These are phyloP conservation scores for Mycena citricolor DNA, from an alignment of 1,284 basidiomycete species.

Conservation along the genomic window DNA sequence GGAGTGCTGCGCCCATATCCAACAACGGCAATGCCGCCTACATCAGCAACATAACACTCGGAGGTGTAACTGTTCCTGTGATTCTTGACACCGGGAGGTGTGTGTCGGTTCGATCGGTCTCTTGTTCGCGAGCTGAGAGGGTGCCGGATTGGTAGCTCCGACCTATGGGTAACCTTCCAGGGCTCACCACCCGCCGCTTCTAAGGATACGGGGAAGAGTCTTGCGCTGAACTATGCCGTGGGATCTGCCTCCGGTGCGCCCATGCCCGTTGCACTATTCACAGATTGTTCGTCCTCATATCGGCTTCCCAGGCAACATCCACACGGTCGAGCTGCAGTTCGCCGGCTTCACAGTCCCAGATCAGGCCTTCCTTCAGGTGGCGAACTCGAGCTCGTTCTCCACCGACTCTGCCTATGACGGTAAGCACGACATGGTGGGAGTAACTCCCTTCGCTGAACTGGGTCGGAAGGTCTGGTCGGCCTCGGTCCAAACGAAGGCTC, in stretches of 20 bases:
- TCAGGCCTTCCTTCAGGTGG: slow-evolving; percentile 70
- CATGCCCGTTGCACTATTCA: not conserved
- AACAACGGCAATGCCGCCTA: slow-evolving; percentile 66
- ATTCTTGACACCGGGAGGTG: slow-evolving; percentile 63
- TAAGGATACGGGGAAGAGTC: slow-evolving; percentile 56
- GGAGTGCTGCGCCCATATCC: slow-evolving; percentile 39
- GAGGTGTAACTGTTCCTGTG: slow-evolving; percentile 47
- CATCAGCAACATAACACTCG: slow-evolving; percentile 57
- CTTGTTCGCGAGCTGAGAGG: slow-evolving; percentile 7
- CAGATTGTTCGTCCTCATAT: not conserved
- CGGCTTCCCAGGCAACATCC: slow-evolving; percentile 52
- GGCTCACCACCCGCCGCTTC: slow-evolving; percentile 45
- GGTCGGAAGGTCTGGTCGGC: slow-evolving; percentile 61
- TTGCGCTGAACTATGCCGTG: slow-evolving; percentile 65
- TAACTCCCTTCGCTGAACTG: not conserved
- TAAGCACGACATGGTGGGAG: slow-evolving; percentile 32
- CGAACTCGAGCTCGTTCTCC: slow-evolving; percentile 65
- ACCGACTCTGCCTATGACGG: slow-evolving; percentile 55
- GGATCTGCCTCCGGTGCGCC: slow-evolving; percentile 59
- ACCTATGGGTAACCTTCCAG: slow-evolving; percentile 62
- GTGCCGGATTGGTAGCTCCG: slow-evolving; percentile 49
- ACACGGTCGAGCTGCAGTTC: slow-evolving; percentile 55
- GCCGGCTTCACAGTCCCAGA: slow-evolving; percentile 56
- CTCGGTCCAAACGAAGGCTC: slow-evolving; percentile 75
- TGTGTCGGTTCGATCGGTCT: slow-evolving; percentile 1